These are phyloP conservation scores for Wallacemonas sp. DNA, from an alignment of 208 protist species.

Conservation along the genomic window DNA sequence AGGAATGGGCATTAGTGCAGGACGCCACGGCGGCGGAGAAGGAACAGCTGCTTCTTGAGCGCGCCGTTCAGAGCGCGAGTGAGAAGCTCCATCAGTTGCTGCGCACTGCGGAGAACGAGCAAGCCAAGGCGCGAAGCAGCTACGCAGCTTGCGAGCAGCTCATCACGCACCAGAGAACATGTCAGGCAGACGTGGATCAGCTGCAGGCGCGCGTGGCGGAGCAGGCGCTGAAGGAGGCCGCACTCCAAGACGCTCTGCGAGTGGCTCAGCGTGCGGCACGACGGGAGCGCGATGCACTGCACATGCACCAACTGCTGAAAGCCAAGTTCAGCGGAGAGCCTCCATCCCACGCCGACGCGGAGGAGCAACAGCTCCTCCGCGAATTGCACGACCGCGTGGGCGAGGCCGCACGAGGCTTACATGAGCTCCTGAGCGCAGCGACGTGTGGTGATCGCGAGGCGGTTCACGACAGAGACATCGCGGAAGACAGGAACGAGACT, in stretches of 20 bases:
- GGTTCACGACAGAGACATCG: too few relatives aligned
- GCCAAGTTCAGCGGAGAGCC: background rate
- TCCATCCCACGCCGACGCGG: too few relatives aligned
- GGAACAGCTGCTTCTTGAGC: background rate
- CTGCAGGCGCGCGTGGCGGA: background rate
- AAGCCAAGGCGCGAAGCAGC: background rate
- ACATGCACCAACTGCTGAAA: background rate
- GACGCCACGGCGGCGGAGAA: slow-evolving; percentile 7
- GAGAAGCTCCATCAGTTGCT: slow-evolving; percentile 11
- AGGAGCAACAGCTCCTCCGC: too few relatives aligned
- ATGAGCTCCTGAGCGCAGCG: too few relatives aligned
- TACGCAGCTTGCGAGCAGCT: background rate
- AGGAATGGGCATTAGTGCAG: slow-evolving; percentile 6
- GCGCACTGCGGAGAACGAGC: slow-evolving; percentile 1
- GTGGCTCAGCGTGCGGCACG: background rate
- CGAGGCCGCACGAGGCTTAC: too few relatives aligned
- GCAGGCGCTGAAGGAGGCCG: slow-evolving; percentile 1
- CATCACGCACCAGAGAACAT: background rate
- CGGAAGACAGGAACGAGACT: too few relatives aligned
- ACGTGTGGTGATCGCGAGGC: too few relatives aligned
- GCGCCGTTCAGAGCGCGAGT: background rate
- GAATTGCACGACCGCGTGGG: too few relatives aligned
- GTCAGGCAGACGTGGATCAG: background rate
- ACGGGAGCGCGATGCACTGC: background rate
- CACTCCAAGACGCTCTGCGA: slow-evolving; percentile 7